phyloP scores from a whole-genome alignment of 164 flowering plant genomes.

The Berberis thunbergii region DNA sequence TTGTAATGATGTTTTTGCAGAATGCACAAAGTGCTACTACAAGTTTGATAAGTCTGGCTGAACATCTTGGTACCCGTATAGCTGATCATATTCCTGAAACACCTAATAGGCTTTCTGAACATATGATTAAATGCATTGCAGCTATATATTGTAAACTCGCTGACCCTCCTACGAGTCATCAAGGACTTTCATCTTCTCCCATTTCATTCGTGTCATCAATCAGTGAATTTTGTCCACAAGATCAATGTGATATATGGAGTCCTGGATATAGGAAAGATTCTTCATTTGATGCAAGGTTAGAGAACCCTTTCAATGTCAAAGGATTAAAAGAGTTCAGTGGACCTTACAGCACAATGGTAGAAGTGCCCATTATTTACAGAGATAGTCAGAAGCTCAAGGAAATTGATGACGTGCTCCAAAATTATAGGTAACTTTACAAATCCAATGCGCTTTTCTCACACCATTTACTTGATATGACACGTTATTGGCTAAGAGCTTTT shows the following conservation, averaged over 20 bases:
- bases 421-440: constrained; percentile 45
- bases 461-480: too few relatives aligned
- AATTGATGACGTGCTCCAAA: constrained; percentile 52
- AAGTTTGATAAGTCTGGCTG: constrained; percentile 43
- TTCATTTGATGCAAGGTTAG: constrained; percentile 61
- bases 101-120: constrained; percentile 73
- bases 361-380: constrained; percentile 61
- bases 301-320: constrained; percentile 74
- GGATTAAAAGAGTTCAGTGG: constrained; percentile 81
- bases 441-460: too few relatives aligned
- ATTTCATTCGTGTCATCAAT: constrained; percentile 62
- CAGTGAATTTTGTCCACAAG: constrained; percentile 67
- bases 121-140: constrained; percentile 72
- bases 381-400: constrained; percentile 56
- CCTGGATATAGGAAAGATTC: constrained; percentile 65
- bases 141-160: constrained; percentile 71
- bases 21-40: constrained; percentile 35
- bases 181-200: constrained; percentile 67
- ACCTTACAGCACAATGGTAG: constrained; percentile 90
- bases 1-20: constrained; percentile 25
- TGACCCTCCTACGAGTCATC: constrained; percentile 46
- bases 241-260: constrained; percentile 74
- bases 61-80: constrained; percentile 50
- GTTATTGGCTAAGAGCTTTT: too few relatives aligned
- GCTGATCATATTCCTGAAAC: constrained; percentile 48